Conservation (phyloP, 1,284 basidiomycete genomes). For the Pseudozyma sp. region DNA sequence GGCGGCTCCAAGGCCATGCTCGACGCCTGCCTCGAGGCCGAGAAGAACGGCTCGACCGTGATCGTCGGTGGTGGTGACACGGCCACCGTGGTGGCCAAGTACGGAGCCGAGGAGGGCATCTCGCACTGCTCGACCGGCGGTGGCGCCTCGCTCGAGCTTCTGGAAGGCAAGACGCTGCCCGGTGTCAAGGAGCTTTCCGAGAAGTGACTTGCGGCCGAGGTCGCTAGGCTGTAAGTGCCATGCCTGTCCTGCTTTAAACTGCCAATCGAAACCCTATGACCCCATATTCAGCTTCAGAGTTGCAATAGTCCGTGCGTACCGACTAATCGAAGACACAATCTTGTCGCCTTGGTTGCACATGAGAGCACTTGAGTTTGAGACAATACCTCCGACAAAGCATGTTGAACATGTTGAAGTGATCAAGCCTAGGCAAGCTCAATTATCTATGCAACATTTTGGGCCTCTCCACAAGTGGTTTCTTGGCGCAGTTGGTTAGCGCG, state of each 20-base stretch:
- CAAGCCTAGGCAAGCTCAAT: too few species aligned
- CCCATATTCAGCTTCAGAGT: neutral
- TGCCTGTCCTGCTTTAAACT: neutral
- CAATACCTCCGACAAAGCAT: too few species aligned
- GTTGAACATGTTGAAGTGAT: neutral
- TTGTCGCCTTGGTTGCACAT: too few species aligned
- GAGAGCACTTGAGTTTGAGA: too few species aligned
- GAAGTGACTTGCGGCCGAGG: constrained; percentile 38
- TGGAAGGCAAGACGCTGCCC: constrained; percentile 77
- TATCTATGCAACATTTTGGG: neutral
- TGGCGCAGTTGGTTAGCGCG: constrained; percentile 60
- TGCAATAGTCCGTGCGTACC: neutral
- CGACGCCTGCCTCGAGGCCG: constrained; percentile 87
- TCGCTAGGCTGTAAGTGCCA: constrained; percentile 9
- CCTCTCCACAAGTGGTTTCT: constrained; percentile 16
- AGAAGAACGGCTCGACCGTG: constrained; percentile 85
- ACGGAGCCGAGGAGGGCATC: constrained; percentile 81
- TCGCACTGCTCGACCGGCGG: constrained; percentile 98
- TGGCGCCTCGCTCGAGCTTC: constrained; percentile 80
- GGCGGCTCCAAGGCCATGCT: constrained; percentile 86
- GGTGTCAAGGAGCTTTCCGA: constrained; percentile 59
- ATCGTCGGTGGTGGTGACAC: constrained; percentile 76
- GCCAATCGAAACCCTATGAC: constrained; percentile 1
- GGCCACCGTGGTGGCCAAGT: constrained; percentile 72
- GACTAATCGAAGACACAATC: too few species aligned